A percentile compares a stretch with the other conserved stretches of the same genome.
These are phyloP conservation scores for Ascomycota sp. DNA, from an alignment of 2,329 filamentous ascomycete species.

Conservation along the genomic window DNA sequence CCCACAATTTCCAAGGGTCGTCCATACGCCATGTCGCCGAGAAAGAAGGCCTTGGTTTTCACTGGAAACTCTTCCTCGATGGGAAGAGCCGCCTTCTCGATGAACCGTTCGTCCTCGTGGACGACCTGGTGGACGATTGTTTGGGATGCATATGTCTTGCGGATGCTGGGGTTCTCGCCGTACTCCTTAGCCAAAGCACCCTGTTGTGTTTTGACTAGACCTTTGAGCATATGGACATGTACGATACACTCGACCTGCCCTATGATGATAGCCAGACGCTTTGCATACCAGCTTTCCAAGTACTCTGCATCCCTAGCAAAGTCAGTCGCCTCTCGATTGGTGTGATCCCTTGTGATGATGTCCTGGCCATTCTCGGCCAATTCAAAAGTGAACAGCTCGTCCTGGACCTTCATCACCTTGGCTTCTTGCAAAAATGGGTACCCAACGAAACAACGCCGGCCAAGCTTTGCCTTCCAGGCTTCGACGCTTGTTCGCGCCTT, in stretches of 20 bases:
- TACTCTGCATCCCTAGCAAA: conserved; percentile 69
- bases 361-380: conserved; percentile 45
- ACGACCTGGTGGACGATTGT: conserved; percentile 75
- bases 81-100: conserved; percentile 72
- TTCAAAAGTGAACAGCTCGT: conserved; percentile 81
- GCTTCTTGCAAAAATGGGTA: conserved; percentile 94
- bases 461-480: conserved; percentile 58
- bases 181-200: conserved; percentile 90
- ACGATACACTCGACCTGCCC: conserved; percentile 75
- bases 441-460: conserved; percentile 71
- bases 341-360: conserved; percentile 49
- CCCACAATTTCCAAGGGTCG: conserved; percentile 66
- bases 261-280: conserved; percentile 71
- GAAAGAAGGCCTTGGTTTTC: conserved; percentile 70
- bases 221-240: conserved; percentile 85
- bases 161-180: conserved; percentile 62
- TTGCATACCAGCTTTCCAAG: conserved; percentile 77
- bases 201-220: conserved; percentile 73
- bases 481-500: conserved; percentile 51
- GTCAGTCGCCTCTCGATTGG: conserved; percentile 54
- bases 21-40: conserved; percentile 85
- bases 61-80: conserved; percentile 82
- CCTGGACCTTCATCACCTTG: conserved; percentile 71
- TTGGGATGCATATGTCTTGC: conserved; percentile 81
- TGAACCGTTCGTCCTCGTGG: conserved; percentile 81